Evolutionary conservation across 1,284 basidiomycete genomes (phyloP), one percentile per base, ranked within the genome.

Genomic region (Xerocomus alliaceus): DNA sequence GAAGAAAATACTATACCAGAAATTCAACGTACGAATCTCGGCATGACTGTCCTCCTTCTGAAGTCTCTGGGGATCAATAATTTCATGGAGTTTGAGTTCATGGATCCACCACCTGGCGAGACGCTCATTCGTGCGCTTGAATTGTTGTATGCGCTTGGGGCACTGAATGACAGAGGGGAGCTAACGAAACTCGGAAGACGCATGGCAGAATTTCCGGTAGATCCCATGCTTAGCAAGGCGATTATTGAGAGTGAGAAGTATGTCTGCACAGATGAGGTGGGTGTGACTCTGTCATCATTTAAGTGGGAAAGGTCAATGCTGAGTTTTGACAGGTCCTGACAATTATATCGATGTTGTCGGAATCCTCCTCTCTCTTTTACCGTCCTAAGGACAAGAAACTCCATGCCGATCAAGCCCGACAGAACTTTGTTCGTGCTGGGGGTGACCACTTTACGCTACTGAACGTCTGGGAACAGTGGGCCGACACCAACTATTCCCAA

Each of bases 121-220:
- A 99, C 97, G n/a, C 87, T 99, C 58, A 97, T 98, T 84, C 87
- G 95, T 41, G 94, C 95, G 4, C 83, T 99, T 41, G 96, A 98
- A 76, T 79, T 98, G 65, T 80, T 99, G 1, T 99, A 99, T 77
- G 97, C 96, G 0, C 82, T 99, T 1, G 97, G 97, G 24, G 96
- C 97, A 0, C 82, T 99, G 66, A 98, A 99, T 76, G 96, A 99
- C 76, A 84, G 92, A 62, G 97, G 97, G 17, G 96, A 99, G 76
- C 78, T 99, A 65, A 99, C 97, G 15, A 95, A 98, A 74, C 84
- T 99, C 28, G 97, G 97, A 1, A 84, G 97, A 58, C 82, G 95
- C 51, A 99, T 99, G 97, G 97, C 97, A 7, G 97, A 99, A 76
- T 99, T 99, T 78, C 97, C 97, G 8, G 94, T 98, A 41, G 97